Base-by-base conservation (phyloP, 805 yeast species). In the Hanseniaspora jakobsenii region DNA sequence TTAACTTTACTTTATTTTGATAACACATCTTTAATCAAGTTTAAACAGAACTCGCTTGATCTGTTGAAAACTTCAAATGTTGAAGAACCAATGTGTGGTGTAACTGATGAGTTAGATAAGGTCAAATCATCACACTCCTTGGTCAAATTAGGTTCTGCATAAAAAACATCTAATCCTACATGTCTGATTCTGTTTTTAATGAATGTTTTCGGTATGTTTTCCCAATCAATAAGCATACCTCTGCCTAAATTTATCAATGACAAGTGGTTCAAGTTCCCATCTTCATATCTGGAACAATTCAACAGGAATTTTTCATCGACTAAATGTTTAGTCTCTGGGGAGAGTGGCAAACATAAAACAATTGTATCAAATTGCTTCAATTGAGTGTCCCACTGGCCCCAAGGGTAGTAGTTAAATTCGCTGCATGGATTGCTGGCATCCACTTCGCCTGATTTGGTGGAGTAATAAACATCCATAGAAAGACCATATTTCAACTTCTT, bases 61-160 rank as follows among this genome's bases (percentile, higher is more conserved):
- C 61, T 62, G 43, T 67, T 63, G 44, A 62, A 69, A 47, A 66
- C 69, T 44, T 67, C 69, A 28, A 53, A 56, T 0, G 81, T 75
- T 4, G 77, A 69, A 22, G 79, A 74, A 0, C 78, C 84, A 38
- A 75, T 57, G 55, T 77, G 84, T 2, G 84, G 84, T 4, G 80
- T 73, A 46, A 74, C 53, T 2, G 71, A 53, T 16, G 54, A 52
- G 7, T 44, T 41, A 23, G 65, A 64, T 4, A 65, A 53, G 1
- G 18, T 27, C 18, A 39, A 30, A n/a, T 46, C 27, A 29, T 34
- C 40, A 4, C 38, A 27, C 16, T 46, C 48, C 12, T 29, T 36
- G 2, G 32, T 32, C 6, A 40, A 13, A 2, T 16, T 6, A 4
- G 83, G 83, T 54, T 77, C 83, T 13, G 64, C 53, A 52, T 72